phyloP scores from a whole-genome alignment of 345 rosid species.

The Linum trigynum region DNA sequence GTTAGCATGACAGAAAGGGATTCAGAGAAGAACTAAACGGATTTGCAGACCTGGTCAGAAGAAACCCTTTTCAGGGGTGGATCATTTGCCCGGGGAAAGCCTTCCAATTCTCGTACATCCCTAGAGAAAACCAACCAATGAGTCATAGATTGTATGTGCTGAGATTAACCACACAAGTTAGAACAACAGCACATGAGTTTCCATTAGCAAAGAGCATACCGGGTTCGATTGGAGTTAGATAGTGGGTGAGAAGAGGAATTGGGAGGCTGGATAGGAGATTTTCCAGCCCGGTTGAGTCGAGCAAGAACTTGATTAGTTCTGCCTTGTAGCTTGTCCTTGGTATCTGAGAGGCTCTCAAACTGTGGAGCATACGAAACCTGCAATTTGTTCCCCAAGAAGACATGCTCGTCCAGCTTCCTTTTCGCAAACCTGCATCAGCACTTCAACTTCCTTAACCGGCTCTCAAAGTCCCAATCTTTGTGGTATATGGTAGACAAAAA shows the following conservation, averaged over 20 bases:
- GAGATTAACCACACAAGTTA: neutral
- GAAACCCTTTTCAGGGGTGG: constrained; percentile 46
- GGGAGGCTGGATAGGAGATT: neutral
- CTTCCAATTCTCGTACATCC: constrained; percentile 26
- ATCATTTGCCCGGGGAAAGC: constrained; percentile 17
- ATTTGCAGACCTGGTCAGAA: constrained; percentile 47
- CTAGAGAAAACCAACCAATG: constrained; percentile 18
- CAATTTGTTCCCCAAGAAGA: constrained; percentile 60
- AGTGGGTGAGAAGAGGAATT: constrained; percentile 12
- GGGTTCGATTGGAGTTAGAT: constrained; percentile 12
- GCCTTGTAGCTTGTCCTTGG: constrained; percentile 69
- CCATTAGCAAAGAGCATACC: neutral
- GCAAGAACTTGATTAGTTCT: constrained; percentile 67
- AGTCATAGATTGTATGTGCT: neutral
- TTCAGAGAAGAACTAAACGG: neutral
- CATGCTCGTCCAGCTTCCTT: constrained; percentile 74
- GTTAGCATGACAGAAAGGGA: no score
- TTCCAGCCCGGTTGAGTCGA: constrained; percentile 37
- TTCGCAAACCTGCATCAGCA: constrained; percentile 56
- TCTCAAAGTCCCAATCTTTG: neutral
- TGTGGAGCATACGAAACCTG: constrained; percentile 74
- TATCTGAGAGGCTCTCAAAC: constrained; percentile 60
- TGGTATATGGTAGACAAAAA: no score
- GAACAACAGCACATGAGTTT: neutral
- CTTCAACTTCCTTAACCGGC: neutral